These are phyloP conservation scores for Hypericum androsaemum DNA, from an alignment of 345 rosid species.

Conservation along the genomic window DNA sequence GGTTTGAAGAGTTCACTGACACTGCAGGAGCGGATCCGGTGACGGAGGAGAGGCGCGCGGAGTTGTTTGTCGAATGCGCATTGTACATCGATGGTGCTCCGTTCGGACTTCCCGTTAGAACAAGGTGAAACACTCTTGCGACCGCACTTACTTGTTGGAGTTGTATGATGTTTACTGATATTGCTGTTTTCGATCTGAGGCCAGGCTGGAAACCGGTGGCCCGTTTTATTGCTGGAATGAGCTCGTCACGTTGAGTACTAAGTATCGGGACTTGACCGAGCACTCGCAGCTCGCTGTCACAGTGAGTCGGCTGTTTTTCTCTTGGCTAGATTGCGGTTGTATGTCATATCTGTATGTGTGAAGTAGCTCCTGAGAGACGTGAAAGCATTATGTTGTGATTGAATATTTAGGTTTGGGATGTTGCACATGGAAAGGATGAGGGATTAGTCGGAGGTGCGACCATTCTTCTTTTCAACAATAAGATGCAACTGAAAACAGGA, in stretches of 20 bases:
- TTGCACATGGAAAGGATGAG: conserved; percentile 71
- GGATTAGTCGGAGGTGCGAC: conserved; percentile 94
- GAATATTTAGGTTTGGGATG: conserved; percentile 75
- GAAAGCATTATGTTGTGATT: conserved; percentile 6
- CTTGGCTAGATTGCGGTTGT: background rate
- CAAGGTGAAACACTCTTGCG: conserved; percentile 42
- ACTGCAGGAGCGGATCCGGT: conserved; percentile 31
- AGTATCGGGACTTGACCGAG: conserved; percentile 81
- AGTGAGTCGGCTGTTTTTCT: conserved; percentile 25
- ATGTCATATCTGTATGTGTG: background rate
- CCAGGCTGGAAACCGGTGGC: conserved; percentile 78
- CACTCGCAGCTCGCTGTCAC: conserved; percentile 89
- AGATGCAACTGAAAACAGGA: conserved; percentile 86
- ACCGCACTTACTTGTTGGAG: background rate
- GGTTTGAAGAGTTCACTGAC: background rate
- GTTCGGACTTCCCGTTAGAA: conserved; percentile 83
- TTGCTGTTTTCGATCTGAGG: conserved; percentile 6
- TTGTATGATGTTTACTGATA: background rate
- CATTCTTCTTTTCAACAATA: conserved; percentile 74
- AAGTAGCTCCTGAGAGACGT: too few species aligned
- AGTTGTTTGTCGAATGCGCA: conserved; percentile 73
- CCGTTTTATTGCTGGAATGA: conserved; percentile 84
- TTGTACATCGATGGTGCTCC: conserved; percentile 84
- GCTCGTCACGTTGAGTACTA: conserved; percentile 66
- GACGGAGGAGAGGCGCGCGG: conserved; percentile 55